A percentile compares a stretch with the other conserved stretches of the same genome.
Conservation (phyloP, 2,329 filamentous ascomycete species). For the Epichloe sibirici region DNA sequence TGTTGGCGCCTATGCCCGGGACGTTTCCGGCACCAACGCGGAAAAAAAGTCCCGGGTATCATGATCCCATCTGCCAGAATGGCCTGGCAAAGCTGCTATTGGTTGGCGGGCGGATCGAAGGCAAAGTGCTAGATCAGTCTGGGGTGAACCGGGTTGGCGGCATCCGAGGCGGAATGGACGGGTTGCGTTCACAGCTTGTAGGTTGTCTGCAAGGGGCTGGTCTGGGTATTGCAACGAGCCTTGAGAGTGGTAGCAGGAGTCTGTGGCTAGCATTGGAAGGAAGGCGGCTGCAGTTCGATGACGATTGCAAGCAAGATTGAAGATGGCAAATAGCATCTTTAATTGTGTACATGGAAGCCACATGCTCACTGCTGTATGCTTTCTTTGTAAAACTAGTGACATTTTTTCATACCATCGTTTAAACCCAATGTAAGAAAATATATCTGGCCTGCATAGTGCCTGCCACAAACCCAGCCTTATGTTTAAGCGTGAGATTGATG, state of each 20-base stretch:
- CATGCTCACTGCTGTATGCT: background rate
- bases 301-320: slow-evolving; percentile 19
- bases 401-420: too few relatives aligned
- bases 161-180: slow-evolving; percentile 71
- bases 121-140: slow-evolving; percentile 66
- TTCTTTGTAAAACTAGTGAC: background rate
- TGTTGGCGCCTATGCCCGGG: slow-evolving; percentile 60
- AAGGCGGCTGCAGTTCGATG: slow-evolving; percentile 67
- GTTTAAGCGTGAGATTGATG: too few relatives aligned
- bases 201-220: slow-evolving; percentile 69
- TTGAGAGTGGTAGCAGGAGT: slow-evolving; percentile 70
- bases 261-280: slow-evolving; percentile 84
- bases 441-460: too few relatives aligned
- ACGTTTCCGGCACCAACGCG: slow-evolving; percentile 69
- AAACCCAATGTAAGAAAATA: too few relatives aligned
- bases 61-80: slow-evolving; percentile 66
- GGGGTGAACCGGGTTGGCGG: slow-evolving; percentile 54
- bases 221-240: slow-evolving; percentile 59
- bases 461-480: too few relatives aligned
- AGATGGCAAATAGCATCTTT: background rate
- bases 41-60: slow-evolving; percentile 64
- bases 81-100: slow-evolving; percentile 80
- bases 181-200: slow-evolving; percentile 71
- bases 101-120: slow-evolving; percentile 77
- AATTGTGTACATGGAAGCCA: background rate